These are phyloP conservation scores for Kwoniella botswanensis DNA, from an alignment of 768 basidiomycete species.

Conservation along the genomic window DNA sequence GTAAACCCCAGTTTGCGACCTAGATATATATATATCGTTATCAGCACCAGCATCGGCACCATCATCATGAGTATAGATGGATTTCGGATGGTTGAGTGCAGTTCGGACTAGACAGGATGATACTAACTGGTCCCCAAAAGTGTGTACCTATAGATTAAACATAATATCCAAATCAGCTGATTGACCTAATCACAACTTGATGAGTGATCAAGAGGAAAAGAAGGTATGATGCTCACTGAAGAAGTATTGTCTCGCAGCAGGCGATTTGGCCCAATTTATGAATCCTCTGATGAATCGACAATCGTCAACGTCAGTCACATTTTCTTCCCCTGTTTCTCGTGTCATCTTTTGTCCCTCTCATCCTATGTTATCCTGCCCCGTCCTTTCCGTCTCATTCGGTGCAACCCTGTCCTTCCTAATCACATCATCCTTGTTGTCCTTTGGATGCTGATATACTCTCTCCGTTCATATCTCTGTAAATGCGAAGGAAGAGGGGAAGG, in stretches of 20 bases:
- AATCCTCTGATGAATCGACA: conserved; percentile 62
- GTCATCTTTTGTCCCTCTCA: background rate
- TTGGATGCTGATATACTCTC: background rate
- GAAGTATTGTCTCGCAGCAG: conserved; percentile 90
- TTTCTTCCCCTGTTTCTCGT: background rate
- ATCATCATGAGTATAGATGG: background rate
- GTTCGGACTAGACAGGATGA: conserved; percentile 10
- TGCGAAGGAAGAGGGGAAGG: background rate
- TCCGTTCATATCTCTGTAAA: background rate
- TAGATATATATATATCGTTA: conserved; percentile 50
- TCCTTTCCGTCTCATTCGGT: background rate
- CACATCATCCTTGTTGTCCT: background rate
- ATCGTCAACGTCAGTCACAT: background rate
- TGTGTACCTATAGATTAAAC: conserved; percentile 72
- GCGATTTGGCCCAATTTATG: conserved; percentile 85
- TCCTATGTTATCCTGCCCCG: too few relatives aligned
- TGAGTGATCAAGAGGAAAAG: background rate
- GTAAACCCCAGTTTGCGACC: conserved; percentile 99
- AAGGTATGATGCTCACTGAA: conserved; percentile 69
- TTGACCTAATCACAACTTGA: background rate
- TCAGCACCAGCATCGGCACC: background rate
- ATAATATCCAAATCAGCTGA: conserved; percentile 32
- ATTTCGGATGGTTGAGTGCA: background rate
- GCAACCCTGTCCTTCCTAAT: background rate
- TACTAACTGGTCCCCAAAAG: conserved; percentile 96